Conservation (phyloP, 2,329 filamentous ascomycete genomes). For the Leptodontidium sp. region DNA sequence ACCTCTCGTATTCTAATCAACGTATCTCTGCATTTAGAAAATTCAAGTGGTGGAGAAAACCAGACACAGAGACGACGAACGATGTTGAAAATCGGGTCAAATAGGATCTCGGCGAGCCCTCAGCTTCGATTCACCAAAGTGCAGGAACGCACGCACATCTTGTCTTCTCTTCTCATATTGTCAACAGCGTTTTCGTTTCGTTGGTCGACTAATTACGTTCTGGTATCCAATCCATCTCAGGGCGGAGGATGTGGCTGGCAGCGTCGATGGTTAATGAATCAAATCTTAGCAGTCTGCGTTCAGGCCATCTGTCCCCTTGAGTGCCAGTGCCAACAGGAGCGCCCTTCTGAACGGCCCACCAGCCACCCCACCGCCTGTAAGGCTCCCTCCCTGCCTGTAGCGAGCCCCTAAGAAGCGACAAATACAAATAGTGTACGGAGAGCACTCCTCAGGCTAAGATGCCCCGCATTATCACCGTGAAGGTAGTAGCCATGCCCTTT, state of each 20-base stretch:
- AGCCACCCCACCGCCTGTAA: too few relatives aligned
- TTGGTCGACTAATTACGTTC: background rate
- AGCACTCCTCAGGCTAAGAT: too few relatives aligned
- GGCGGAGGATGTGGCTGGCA: slow-evolving; percentile 1
- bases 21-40: background rate
- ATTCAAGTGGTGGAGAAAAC: slow-evolving; percentile 7
- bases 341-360: too few relatives aligned
- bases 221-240: background rate
- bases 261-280: background rate
- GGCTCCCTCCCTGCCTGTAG: too few relatives aligned
- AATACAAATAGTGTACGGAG: too few relatives aligned
- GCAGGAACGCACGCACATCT: background rate
- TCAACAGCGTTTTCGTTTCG: slow-evolving; percentile 3
- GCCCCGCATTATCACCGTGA: too few relatives aligned
- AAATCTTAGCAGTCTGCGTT: background rate
- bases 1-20: background rate
- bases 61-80: background rate
- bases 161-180: slow-evolving; percentile 5
- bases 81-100: slow-evolving; percentile 4
- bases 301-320: background rate
- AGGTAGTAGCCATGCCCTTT: too few relatives aligned
- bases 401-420: too few relatives aligned
- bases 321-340: too few relatives aligned
- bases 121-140: background rate
- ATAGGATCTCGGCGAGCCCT: background rate